These are phyloP conservation scores for Euphrasia confusa DNA, from an alignment of 257 asterid genomes.

Conservation along the genomic window DNA sequence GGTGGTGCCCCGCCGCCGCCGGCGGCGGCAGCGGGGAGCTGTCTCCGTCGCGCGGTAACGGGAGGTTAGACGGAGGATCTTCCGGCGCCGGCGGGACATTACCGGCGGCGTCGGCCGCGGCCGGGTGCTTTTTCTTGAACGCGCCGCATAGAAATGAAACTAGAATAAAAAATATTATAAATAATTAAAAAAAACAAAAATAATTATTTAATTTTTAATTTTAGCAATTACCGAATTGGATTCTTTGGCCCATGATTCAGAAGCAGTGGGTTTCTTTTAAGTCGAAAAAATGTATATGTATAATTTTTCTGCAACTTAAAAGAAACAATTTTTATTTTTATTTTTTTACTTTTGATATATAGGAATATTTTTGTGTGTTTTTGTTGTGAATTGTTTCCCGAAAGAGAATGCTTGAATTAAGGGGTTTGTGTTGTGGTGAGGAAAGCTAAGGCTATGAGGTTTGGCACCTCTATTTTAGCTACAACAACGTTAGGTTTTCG, in stretches of 20 bases:
- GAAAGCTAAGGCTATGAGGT: neutral
- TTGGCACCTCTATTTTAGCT: slow-evolving; percentile 32
- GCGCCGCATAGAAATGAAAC: slow-evolving; percentile 61
- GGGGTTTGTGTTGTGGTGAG: slow-evolving; percentile 5
- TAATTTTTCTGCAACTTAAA: slow-evolving; percentile 18
- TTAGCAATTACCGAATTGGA: slow-evolving; percentile 30
- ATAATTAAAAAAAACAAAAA: neutral
- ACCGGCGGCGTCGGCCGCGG: slow-evolving; percentile 1
- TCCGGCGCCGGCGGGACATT: neutral
- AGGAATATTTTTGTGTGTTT: slow-evolving; percentile 1
- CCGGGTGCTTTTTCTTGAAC: slow-evolving; percentile 29
- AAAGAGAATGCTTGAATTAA: slow-evolving; percentile 39
- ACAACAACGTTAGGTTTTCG: slow-evolving; percentile 24
- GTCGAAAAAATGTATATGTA: neutral
- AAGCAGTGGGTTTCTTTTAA: neutral
- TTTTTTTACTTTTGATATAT: slow-evolving; percentile 4
- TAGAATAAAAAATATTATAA: slow-evolving; percentile 3
- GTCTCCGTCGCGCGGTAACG: neutral
- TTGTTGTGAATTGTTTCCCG: slow-evolving; percentile 24
- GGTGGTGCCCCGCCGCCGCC: neutral
- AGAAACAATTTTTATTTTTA: slow-evolving; percentile 6
- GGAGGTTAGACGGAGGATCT: neutral
- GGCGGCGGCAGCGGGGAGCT: slow-evolving; percentile 17
- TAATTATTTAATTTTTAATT: too few relatives aligned
- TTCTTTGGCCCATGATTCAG: slow-evolving; percentile 44